phyloP scores from a whole-genome alignment of 345 rosid species.

The Citrus inodora region DNA sequence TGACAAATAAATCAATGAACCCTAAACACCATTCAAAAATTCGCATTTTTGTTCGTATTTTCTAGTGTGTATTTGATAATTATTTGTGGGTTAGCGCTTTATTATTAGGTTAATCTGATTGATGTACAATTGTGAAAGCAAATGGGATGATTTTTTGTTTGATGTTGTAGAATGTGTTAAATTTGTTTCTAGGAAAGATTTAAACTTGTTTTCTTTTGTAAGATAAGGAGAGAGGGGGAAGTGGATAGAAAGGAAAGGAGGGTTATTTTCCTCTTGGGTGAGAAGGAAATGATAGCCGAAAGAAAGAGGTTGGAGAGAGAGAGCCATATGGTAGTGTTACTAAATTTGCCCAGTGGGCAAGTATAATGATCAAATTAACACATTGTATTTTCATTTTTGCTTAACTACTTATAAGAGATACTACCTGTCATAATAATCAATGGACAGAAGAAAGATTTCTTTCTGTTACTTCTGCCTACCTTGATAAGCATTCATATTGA shows the following conservation, averaged over 20 bases:
- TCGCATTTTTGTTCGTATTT: background rate
- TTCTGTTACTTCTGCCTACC: background rate
- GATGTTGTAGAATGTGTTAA: background rate
- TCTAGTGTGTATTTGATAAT: background rate
- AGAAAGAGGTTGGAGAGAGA: background rate
- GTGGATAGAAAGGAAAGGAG: background rate
- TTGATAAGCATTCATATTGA: background rate
- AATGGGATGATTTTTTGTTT: background rate
- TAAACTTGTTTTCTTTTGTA: background rate
- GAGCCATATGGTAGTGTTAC: background rate
- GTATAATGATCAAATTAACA: background rate
- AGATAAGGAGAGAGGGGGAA: background rate
- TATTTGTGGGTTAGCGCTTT: background rate
- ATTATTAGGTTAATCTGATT: background rate
- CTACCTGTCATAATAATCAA: background rate
- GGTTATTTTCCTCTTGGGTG: background rate
- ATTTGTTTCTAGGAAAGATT: background rate
- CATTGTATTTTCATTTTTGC: background rate
- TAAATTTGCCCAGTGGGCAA: background rate
- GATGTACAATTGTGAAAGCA: background rate
- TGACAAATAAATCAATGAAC: conserved; percentile 7
- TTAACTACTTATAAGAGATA: background rate
- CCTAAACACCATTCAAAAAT: background rate
- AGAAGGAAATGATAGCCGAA: background rate
- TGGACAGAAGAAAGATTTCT: background rate